Evolutionary conservation across 1,139 yeast genomes (phyloP), one percentile per base, ranked within the genome.

Genomic region (Saccharomyces hybrid): DNA sequence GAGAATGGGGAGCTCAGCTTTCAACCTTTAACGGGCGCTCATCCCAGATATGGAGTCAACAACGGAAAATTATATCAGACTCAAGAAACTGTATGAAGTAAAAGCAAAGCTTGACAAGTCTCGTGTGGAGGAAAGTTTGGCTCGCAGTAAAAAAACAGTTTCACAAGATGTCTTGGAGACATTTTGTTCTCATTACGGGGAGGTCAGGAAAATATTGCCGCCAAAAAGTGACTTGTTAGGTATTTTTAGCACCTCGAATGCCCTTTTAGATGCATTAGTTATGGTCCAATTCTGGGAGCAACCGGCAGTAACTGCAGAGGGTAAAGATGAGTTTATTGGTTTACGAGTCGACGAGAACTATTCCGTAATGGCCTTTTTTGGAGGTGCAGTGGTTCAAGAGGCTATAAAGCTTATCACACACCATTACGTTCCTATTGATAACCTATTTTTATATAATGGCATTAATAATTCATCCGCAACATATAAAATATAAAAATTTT

Each of bases 41-140:
- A n/a, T 91, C 11, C 96, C 96, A 0, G 98, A 91, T 68, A 91
- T 93, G 97, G 86, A 88, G 34, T 81, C 96, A 0, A 83, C 84
- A 59, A 84, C 96, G 0, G 71, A 71, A 13, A 76, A 76, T 53
- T 93, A 86, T 66, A 75, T 85, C 8, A 67, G 64, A 5, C 69
- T 93, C 52, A 87, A 84, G 64, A 67, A 66, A 0, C 62, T 88
- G 14, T 90, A 87, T 65, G 71, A 76, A 23, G 71, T 69, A 1
- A 87, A 85, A 62, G 85, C 89, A 1, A 57, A 61, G 5, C 51
- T 57, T 2, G 96, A 90, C 66, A 73, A 75, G 50, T 55, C 61
- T 4, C 54, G 56, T 27, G 77, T 86, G 58, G 64, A 71, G 3
- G 49, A 56, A 0, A 70, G 75, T 47, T 75, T 79, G 5, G 52